Evolutionary conservation across 768 basidiomycete species (phyloP).

Genomic region (Boletus edulis): DNA sequence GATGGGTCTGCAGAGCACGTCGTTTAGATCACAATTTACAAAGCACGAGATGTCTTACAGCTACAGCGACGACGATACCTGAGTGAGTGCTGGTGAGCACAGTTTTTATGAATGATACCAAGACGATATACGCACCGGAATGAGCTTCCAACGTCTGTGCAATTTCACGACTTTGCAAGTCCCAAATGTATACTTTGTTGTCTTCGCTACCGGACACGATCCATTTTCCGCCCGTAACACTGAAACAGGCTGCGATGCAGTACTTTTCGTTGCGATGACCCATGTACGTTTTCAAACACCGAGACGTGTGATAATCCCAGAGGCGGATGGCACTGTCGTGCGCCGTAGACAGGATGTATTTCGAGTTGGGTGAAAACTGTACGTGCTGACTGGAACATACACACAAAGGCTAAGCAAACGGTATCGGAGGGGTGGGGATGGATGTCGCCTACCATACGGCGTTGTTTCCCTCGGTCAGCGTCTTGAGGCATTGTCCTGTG

Average conservation of each 20-base stretch:
- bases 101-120: not conserved
- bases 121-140: slow-evolving; percentile 43
- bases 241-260: slow-evolving; percentile 82
- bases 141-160: slow-evolving; percentile 81
- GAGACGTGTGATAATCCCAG: slow-evolving; percentile 92
- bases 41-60: slow-evolving; percentile 51
- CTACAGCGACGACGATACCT: slow-evolving; percentile 73
- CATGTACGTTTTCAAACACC: slow-evolving; percentile 85
- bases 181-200: slow-evolving; percentile 87
- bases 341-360: slow-evolving; percentile 90
- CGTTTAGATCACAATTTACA: not conserved
- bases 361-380: slow-evolving; percentile 93
- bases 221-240: slow-evolving; percentile 84
- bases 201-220: slow-evolving; percentile 92
- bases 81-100: slow-evolving; percentile 5
- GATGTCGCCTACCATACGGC: slow-evolving; percentile 62
- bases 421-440: too few relatives aligned
- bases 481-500: slow-evolving; percentile 94
- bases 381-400: slow-evolving; percentile 67
- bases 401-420: not conserved
- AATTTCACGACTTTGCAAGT: slow-evolving; percentile 82
- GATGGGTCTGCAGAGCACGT: slow-evolving; percentile 62
- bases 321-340: slow-evolving; percentile 91
- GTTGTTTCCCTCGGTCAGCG: slow-evolving; percentile 85
- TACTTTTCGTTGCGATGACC: slow-evolving; percentile 84